A percentile compares a stretch with the other conserved stretches of the same genome.
Conservation (phyloP, 2,329 filamentous ascomycete genomes). For the Davidsoniella virescens region DNA sequence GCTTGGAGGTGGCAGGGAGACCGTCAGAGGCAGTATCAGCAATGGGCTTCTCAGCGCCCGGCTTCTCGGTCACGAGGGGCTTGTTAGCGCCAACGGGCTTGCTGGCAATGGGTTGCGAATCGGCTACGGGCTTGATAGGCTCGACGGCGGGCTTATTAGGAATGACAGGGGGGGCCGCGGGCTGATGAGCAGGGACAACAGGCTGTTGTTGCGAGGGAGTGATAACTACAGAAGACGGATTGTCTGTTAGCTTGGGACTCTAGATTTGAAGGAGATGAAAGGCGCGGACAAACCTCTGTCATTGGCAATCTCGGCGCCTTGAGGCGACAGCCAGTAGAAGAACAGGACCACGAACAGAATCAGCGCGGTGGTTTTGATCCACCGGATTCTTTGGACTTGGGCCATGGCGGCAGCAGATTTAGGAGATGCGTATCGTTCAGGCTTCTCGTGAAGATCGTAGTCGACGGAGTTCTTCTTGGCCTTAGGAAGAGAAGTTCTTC, state of each 20-base stretch:
- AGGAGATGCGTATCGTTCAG: conserved; percentile 36
- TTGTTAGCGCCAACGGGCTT: conserved; percentile 11
- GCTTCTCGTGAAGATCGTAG: conserved; percentile 49
- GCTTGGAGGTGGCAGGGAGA: conserved; percentile 6
- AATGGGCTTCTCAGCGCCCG: conserved; percentile 2
- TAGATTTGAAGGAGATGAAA: neutral
- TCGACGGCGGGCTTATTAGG: conserved; percentile 8
- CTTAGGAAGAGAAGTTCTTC: conserved; percentile 48
- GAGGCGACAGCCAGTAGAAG: conserved; percentile 48
- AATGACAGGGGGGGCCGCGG: conserved; percentile 2
- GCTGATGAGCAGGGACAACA: conserved; percentile 2
- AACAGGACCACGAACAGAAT: conserved; percentile 42
- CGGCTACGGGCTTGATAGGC: neutral
- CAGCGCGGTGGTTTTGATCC: conserved; percentile 48
- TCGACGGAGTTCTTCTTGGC: conserved; percentile 40
- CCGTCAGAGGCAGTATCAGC: neutral
- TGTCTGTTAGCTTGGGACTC: neutral
- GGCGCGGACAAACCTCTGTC: conserved; percentile 22
- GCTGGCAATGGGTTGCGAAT: conserved; percentile 6
- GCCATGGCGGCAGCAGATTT: conserved; percentile 30
- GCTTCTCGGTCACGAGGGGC: conserved; percentile 4
- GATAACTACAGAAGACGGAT: neutral
- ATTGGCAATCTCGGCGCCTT: conserved; percentile 37
- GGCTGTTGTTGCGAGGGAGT: conserved; percentile 15
- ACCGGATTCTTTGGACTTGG: conserved; percentile 48